These are phyloP conservation scores for Aegilops umbellulata DNA, from an alignment of 176 grass and related monocot species.

Conservation along the genomic window DNA sequence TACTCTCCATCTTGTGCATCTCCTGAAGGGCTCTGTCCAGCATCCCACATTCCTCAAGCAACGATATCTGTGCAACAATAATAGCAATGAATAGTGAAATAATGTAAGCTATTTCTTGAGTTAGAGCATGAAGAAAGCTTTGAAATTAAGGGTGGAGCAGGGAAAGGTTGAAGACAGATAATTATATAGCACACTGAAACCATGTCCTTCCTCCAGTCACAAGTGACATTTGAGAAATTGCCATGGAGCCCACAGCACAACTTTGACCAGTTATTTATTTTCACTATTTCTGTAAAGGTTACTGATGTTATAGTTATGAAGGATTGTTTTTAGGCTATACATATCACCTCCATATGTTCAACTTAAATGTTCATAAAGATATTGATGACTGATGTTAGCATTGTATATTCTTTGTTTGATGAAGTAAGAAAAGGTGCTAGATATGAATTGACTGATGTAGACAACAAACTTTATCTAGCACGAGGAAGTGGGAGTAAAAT, in stretches of 20 bases:
- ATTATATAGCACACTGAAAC: background rate
- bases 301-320: background rate
- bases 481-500: background rate
- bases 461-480: slow-evolving; percentile 5
- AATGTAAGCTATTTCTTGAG: background rate
- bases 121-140: background rate
- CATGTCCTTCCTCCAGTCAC: background rate
- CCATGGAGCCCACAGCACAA: background rate
- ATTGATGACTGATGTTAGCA: background rate
- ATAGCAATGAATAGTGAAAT: slow-evolving; percentile 17
- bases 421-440: background rate
- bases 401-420: background rate
- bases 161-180: slow-evolving; percentile 4
- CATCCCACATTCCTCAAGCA: slow-evolving; percentile 89
- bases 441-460: background rate
- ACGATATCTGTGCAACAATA: slow-evolving; percentile 65
- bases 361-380: background rate
- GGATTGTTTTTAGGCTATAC: background rate
- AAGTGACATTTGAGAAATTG: slow-evolving; percentile 6
- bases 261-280: background rate
- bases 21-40: slow-evolving; percentile 83
- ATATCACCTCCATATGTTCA: background rate
- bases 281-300: background rate
- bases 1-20: slow-evolving; percentile 81
- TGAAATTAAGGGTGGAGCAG: background rate